Evolutionary conservation across 768 basidiomycete genomes (phyloP).

Genomic region (Tremella yokohamensis): DNA sequence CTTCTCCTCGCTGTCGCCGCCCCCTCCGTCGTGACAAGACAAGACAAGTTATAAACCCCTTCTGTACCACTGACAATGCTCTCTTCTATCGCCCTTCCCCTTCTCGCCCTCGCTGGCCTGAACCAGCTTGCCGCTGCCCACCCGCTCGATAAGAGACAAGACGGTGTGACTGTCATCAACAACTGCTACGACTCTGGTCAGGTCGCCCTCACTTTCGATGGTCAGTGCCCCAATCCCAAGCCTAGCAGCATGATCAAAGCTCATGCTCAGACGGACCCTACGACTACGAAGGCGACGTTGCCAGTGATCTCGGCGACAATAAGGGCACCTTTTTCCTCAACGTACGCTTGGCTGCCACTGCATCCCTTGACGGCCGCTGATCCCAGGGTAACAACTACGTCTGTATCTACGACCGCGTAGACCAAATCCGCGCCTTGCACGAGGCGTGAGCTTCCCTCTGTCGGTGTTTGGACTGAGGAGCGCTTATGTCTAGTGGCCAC

Average conservation of each 20-base stretch:
- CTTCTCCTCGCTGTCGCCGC: no score
- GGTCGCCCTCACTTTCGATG: constrained; percentile 50
- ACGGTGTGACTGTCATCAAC: constrained; percentile 33
- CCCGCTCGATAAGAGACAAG: constrained; percentile 15
- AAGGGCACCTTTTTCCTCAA: constrained; percentile 51
- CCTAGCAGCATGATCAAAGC: not conserved
- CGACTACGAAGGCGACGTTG: constrained; percentile 35
- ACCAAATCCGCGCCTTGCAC: constrained; percentile 36
- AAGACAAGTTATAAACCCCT: not conserved
- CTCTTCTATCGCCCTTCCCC: constrained; percentile 6
- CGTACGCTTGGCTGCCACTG: constrained; percentile 17
- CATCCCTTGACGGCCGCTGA: constrained; percentile 1
- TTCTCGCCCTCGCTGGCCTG: not conserved
- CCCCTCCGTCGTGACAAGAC: no score
- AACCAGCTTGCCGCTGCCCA: constrained; percentile 7
- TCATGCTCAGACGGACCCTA: constrained; percentile 41
- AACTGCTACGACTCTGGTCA: constrained; percentile 41
- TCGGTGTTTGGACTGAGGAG: not conserved
- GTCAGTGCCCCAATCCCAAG: constrained; percentile 17
- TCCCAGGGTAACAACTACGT: constrained; percentile 47
- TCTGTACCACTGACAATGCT: not conserved
- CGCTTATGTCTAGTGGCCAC: constrained; percentile 26
- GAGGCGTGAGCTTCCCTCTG: constrained; percentile 25
- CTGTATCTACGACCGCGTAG: constrained; percentile 48
- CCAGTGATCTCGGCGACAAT: constrained; percentile 26